Evolutionary conservation across 2,329 filamentous ascomycete genomes (phyloP), one percentile per base, ranked within the genome.

Genomic region (Alternaria burnsii): DNA sequence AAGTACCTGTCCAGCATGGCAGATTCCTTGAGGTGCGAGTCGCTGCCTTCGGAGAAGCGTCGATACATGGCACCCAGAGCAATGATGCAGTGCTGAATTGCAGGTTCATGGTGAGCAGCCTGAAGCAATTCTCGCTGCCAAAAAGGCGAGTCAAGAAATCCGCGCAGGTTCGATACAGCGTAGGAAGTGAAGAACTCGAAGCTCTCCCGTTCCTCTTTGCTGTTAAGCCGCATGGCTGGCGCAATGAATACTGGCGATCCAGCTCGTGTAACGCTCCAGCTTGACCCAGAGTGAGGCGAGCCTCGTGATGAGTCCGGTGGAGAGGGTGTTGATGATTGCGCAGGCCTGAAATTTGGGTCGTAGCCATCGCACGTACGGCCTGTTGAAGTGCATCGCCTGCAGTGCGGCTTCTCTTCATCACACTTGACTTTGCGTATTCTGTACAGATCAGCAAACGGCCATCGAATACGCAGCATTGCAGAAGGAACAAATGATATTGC

Each of bases 341-440:
- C 20, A 30, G 59, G 56, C 20, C 54, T 28, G 42, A 64, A 68
- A 18, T 28, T 58, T 4, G 47, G 34, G 22, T 68, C 63, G 50
- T 77, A 77, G 30, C 74, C 74, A 64, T 77, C 74, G 61, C 75
- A 77, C 26, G 56, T 73, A 7, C 75, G 67, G 28, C 74, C 75
- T 24, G 75, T 77, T 4, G 73, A 72, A 6, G 65, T 71, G 54
- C 74, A 76, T 28, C 73, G 66, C 14, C 65, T 63, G 55, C 75
- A 77, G 42, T 61, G 43, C 5, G 72, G 75, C 54, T 74, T 76
- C 42, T 68, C 66, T 46, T 77, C 74, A 59, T 75, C 75, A 57
- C 75, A 77, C 61, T 76, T 77, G 14, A 77, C 64, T 56, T 65
- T 68, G 28, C 74, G 73, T 42, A 76, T 74, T 48, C 75, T 77